Evolutionary conservation across 1,284 basidiomycete species (phyloP).

Genomic region (Peniophora sp.): DNA sequence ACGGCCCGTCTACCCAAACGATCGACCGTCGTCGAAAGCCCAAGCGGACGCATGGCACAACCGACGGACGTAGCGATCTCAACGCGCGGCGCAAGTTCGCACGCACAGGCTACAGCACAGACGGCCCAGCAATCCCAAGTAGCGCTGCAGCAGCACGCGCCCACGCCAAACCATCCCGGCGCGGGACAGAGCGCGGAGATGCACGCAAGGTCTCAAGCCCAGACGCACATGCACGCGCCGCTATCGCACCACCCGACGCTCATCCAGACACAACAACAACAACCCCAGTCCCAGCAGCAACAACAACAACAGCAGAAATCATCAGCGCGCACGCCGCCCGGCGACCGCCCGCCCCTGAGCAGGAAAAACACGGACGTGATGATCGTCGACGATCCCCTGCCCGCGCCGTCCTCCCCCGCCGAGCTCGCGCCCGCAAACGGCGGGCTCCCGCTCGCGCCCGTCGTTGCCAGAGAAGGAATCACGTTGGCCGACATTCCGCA

Average conservation of each 20-base stretch:
- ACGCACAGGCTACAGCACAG: slow-evolving; percentile 20
- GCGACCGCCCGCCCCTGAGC: slow-evolving; percentile 60
- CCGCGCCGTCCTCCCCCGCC: slow-evolving; percentile 50
- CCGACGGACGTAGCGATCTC: slow-evolving; percentile 34
- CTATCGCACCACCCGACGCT: slow-evolving; percentile 11
- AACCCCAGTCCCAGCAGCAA: slow-evolving; percentile 27
- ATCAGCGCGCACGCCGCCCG: slow-evolving; percentile 29
- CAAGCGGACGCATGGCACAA: slow-evolving; percentile 83
- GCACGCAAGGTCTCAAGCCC: not conserved
- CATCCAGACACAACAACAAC: slow-evolving; percentile 22
- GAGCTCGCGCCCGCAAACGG: slow-evolving; percentile 10
- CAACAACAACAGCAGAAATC: too few species aligned
- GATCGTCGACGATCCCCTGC: slow-evolving; percentile 80
- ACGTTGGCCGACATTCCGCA: slow-evolving; percentile 97
- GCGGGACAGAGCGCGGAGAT: not conserved
- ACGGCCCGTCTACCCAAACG: slow-evolving; percentile 89
- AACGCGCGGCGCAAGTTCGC: slow-evolving; percentile 6
- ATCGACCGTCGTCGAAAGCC: slow-evolving; percentile 93
- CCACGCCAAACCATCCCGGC: not conserved
- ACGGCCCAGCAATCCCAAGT: slow-evolving; percentile 8
- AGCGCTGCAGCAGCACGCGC: not conserved
- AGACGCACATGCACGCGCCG: slow-evolving; percentile 25
- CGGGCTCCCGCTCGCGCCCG: slow-evolving; percentile 16
- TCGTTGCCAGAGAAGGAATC: slow-evolving; percentile 65
- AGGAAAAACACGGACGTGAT: slow-evolving; percentile 83